Percentiles rank a stretch among this genome's conserved stretches.
phyloP scores from a whole-genome alignment of 768 basidiomycete genomes.

The Lactarius vividus region DNA sequence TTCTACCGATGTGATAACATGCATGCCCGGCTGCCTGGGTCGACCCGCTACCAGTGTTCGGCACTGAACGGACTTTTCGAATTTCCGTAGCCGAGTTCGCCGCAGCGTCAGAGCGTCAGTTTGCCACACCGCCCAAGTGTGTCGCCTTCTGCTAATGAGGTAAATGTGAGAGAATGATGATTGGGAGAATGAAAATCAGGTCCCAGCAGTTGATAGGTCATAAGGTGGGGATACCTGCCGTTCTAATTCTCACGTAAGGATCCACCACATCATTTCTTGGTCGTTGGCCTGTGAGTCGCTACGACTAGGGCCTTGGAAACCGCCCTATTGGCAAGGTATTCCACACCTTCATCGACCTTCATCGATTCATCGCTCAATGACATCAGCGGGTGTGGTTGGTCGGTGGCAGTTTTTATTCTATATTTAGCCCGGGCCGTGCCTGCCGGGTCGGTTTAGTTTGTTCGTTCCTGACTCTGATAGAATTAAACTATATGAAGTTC shows the following conservation, averaged over 20 bases:
- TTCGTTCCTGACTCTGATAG: not conserved
- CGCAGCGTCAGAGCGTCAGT: not conserved
- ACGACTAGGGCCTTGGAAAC: no score
- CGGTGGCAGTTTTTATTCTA: not conserved
- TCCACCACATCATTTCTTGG: not conserved
- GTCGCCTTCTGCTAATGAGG: not conserved
- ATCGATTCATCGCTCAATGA: no score
- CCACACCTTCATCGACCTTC: not conserved
- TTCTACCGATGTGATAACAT: no score
- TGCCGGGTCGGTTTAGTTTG: not conserved
- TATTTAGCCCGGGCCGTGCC: not conserved
- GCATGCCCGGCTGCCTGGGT: no score
- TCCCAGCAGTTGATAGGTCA: no score
- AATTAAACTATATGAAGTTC: no score
- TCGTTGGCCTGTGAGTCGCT: not conserved
- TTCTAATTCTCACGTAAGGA: no score
- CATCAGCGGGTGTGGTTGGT: not conserved
- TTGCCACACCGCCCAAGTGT: no score
- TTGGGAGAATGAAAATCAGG: no score
- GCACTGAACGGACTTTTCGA: not conserved
- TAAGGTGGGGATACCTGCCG: no score
- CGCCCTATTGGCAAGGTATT: not conserved
- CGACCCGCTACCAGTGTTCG: no score
- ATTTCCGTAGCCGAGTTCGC: not conserved
- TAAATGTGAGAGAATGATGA: not conserved